Conservation (phyloP, 2,329 filamentous ascomycete genomes). For the Colletotrichum magnum region DNA sequence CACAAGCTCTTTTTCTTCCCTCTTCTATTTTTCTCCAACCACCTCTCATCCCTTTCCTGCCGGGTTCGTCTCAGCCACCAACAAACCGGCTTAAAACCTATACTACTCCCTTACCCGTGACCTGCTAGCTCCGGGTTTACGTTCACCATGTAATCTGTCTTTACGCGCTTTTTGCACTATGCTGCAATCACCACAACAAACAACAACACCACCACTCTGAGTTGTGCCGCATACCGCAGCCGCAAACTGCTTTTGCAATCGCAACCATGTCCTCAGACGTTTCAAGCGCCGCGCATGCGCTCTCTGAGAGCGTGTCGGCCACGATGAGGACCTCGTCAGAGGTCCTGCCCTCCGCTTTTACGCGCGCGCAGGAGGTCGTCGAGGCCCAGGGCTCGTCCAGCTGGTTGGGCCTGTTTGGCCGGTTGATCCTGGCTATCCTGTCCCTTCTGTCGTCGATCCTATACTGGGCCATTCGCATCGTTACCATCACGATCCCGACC, state of each 20-base stretch:
- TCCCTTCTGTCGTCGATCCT: conserved; percentile 70
- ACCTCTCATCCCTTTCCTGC: conserved; percentile 14
- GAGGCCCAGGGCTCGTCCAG: conserved; percentile 59
- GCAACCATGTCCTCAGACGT: conserved; percentile 58
- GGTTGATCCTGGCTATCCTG: conserved; percentile 67
- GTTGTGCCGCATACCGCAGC: conserved; percentile 9
- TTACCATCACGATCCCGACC: conserved; percentile 90
- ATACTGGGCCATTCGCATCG: conserved; percentile 87
- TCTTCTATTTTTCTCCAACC: conserved; percentile 36
- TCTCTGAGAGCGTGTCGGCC: conserved; percentile 50
- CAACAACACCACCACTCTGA: conserved; percentile 1
- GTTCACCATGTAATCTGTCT: conserved; percentile 40
- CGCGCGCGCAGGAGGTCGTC: conserved; percentile 52
- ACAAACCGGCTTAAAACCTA: conserved; percentile 22
- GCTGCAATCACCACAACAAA: conserved; percentile 34
- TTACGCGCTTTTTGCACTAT: conserved; percentile 33
- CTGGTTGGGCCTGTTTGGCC: conserved; percentile 71
- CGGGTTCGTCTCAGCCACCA: conserved; percentile 37
- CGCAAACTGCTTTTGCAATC: conserved; percentile 23
- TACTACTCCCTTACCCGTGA: conserved; percentile 23
- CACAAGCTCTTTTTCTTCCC: conserved; percentile 35
- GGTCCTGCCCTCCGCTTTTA: conserved; percentile 57
- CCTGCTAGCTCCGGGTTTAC: conserved; percentile 30
- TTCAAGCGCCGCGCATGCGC: conserved; percentile 54
- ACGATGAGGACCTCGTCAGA: conserved; percentile 49